Conservation (phyloP, 2,329 filamentous ascomycete genomes). For the Gyromitra esculenta region DNA sequence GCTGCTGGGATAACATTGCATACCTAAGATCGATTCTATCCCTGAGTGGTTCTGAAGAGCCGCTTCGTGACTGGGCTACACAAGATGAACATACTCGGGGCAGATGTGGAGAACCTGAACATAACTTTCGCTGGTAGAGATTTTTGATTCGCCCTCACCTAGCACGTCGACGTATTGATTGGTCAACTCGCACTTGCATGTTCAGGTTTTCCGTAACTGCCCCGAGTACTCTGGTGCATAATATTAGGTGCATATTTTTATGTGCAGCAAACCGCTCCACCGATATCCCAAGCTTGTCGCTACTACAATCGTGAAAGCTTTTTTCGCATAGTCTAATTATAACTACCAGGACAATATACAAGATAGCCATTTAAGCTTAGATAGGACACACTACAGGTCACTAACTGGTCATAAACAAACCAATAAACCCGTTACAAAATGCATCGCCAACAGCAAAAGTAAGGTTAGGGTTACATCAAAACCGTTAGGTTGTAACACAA, state of each 20-base stretch:
- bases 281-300: not conserved
- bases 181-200: too few relatives aligned
- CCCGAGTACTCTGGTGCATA: not conserved
- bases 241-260: not conserved
- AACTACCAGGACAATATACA: not conserved
- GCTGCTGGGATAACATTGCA: not conserved
- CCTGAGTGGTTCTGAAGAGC: not conserved
- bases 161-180: too few relatives aligned
- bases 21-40: not conserved
- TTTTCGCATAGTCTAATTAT: not conserved
- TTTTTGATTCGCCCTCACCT: too few relatives aligned
- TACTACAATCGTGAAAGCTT: not conserved
- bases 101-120: too few relatives aligned
- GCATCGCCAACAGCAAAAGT: too few relatives aligned
- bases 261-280: constrained; percentile 7
- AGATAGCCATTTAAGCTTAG: not conserved
- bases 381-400: not conserved
- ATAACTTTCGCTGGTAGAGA: too few relatives aligned
- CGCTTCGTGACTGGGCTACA: not conserved
- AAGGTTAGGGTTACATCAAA: constrained; percentile 19
- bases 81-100: not conserved
- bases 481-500: constrained; percentile 25
- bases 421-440: not conserved
- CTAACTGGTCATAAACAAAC: not conserved
- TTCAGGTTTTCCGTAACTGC: too few relatives aligned